These are phyloP conservation scores for Ophiostoma fasciatum DNA, from an alignment of 2,329 filamentous ascomycete species.

Conservation along the genomic window DNA sequence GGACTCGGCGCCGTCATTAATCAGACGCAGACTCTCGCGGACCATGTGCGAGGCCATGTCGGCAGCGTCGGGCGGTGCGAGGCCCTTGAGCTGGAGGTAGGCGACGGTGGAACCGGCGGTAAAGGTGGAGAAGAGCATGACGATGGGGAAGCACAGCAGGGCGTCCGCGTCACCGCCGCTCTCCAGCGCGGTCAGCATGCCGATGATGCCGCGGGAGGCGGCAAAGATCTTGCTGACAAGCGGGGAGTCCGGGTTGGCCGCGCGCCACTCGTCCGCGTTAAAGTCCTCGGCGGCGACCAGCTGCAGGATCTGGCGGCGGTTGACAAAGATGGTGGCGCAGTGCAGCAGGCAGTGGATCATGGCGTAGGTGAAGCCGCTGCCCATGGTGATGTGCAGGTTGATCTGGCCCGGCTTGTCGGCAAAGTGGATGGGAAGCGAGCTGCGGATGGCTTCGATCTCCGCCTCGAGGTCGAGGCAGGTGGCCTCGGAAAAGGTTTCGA, in stretches of 20 bases:
- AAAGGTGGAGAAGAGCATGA: slow-evolving; percentile 49
- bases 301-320: slow-evolving; percentile 43
- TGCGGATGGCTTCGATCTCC: slow-evolving; percentile 40
- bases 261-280: slow-evolving; percentile 36
- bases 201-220: slow-evolving; percentile 43
- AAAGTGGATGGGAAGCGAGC: slow-evolving; percentile 42
- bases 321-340: slow-evolving; percentile 45
- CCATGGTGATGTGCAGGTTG: slow-evolving; percentile 48
- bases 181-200: slow-evolving; percentile 40
- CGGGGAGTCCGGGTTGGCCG: slow-evolving; percentile 30
- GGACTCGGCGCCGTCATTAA: slow-evolving; percentile 42
- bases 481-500: slow-evolving; percentile 38
- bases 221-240: slow-evolving; percentile 41
- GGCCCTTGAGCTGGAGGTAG: slow-evolving; percentile 46
- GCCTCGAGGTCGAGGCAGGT: slow-evolving; percentile 34
- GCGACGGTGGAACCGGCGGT: slow-evolving; percentile 46
- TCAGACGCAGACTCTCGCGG: slow-evolving; percentile 41
- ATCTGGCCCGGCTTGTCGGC: slow-evolving; percentile 47
- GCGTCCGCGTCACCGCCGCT: slow-evolving; percentile 41
- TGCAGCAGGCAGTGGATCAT: slow-evolving; percentile 48
- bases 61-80: slow-evolving; percentile 39
- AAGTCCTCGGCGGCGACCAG: slow-evolving; percentile 38
- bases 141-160: slow-evolving; percentile 45
- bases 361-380: slow-evolving; percentile 45
- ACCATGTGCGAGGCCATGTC: slow-evolving; percentile 44